phyloP scores from a whole-genome alignment of 768 basidiomycete genomes.

The Collybiopsis confluens region DNA sequence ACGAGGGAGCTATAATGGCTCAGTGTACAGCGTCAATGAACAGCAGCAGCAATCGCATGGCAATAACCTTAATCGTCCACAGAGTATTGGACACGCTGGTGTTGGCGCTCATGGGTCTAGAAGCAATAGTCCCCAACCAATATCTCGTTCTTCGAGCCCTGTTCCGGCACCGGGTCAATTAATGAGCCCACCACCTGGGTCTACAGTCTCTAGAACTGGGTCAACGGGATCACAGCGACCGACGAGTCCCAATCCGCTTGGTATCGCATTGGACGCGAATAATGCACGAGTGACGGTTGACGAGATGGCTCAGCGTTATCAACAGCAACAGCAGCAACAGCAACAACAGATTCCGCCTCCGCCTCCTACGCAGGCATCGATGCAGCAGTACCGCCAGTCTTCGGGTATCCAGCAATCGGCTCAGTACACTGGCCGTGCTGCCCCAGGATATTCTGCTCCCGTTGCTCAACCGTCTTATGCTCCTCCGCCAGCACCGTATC shows the following conservation, averaged over 20 bases:
- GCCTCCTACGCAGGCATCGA: constrained; percentile 19
- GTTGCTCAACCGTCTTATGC: constrained; percentile 11
- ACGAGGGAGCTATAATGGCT: constrained; percentile 31
- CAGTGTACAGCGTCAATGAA: constrained; percentile 24
- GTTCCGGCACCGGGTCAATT: constrained; percentile 15
- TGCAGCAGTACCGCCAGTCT: constrained; percentile 27
- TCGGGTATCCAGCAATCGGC: constrained; percentile 28
- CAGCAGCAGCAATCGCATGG: constrained; percentile 26
- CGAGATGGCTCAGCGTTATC: constrained; percentile 63
- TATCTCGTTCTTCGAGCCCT: constrained; percentile 24
- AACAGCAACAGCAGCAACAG: constrained; percentile 26
- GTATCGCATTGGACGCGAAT: constrained; percentile 76
- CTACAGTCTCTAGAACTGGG: constrained; percentile 15
- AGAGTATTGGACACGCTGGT: constrained; percentile 66
- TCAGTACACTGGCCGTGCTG: constrained; percentile 40
- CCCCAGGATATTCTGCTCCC: constrained; percentile 4
- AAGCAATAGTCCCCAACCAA: constrained; percentile 60
- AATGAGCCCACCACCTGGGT: constrained; percentile 10
- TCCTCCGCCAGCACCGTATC: constrained; percentile 16
- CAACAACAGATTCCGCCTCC: constrained; percentile 20
- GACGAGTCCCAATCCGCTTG: constrained; percentile 75
- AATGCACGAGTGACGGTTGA: constrained; percentile 76
- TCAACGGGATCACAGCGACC: constrained; percentile 40
- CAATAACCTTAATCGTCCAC: constrained; percentile 44
- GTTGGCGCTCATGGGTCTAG: constrained; percentile 72